phyloP scores from a whole-genome alignment of 140 eudicot species.

The Erigeron philadelphicus region DNA sequence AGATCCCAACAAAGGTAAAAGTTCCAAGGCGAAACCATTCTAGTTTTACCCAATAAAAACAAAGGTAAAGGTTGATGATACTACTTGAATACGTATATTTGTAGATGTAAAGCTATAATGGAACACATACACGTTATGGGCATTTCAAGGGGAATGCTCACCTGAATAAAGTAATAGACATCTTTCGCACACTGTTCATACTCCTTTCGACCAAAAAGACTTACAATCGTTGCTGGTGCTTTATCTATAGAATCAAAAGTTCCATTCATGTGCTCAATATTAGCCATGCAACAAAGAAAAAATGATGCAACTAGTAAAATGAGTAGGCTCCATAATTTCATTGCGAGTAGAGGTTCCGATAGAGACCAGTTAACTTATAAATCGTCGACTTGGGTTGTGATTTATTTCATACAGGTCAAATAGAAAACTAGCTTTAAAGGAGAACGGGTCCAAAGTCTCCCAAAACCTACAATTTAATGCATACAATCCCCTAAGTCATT shows the following conservation, averaged over 20 bases:
- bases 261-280: not conserved
- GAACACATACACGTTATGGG: not conserved
- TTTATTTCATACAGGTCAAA: no score
- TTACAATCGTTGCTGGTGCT: constrained; percentile 82
- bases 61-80: no score
- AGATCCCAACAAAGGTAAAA: no score
- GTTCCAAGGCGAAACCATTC: no score
- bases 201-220: constrained; percentile 87
- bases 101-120: not conserved
- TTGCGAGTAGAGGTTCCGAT: not conserved
- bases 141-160: constrained; percentile 17
- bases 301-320: not conserved
- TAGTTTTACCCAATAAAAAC: no score
- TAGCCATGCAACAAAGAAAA: constrained; percentile 7
- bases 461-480: no score
- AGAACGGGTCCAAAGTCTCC: no score
- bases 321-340: constrained; percentile 10
- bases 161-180: constrained; percentile 88
- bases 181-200: constrained; percentile 90
- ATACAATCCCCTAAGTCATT: no score
- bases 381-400: no score
- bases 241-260: constrained; percentile 50
- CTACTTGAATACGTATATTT: no score
- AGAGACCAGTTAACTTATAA: no score
- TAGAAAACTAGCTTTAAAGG: no score